Conservation (phyloP, 2,329 filamentous ascomycete species). For the Penicillium rolfsii region DNA sequence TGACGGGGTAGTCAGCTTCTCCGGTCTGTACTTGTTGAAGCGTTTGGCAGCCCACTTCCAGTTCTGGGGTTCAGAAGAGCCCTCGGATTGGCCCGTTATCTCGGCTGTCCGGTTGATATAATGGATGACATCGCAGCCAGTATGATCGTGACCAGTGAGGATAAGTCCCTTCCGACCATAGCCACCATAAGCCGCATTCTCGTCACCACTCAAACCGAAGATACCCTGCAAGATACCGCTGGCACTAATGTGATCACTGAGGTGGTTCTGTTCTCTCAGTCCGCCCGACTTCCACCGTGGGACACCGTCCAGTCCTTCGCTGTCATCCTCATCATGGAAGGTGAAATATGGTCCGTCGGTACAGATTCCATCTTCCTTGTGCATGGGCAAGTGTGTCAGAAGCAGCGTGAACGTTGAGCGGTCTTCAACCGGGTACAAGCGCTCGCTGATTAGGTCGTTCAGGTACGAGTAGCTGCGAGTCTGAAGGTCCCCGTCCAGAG, state of each 20-base stretch:
- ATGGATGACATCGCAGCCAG: slow-evolving; percentile 89
- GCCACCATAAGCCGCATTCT: slow-evolving; percentile 62
- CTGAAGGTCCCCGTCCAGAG: slow-evolving; percentile 67
- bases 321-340: slow-evolving; percentile 69
- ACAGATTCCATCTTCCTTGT: slow-evolving; percentile 81
- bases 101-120: slow-evolving; percentile 64
- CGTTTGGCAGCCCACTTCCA: slow-evolving; percentile 45
- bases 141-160: slow-evolving; percentile 92
- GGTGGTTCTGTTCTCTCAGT: slow-evolving; percentile 86
- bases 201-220: slow-evolving; percentile 72
- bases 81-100: slow-evolving; percentile 13
- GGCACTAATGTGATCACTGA: slow-evolving; percentile 70
- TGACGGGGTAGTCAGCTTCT: slow-evolving; percentile 36
- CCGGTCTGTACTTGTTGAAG: slow-evolving; percentile 24
- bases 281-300: slow-evolving; percentile 46
- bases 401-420: slow-evolving; percentile 75
- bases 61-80: background rate
- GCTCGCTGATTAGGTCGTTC: slow-evolving; percentile 61
- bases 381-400: slow-evolving; percentile 87
- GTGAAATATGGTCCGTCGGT: slow-evolving; percentile 81
- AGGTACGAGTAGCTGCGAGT: slow-evolving; percentile 75
- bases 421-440: slow-evolving; percentile 62
- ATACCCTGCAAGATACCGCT: slow-evolving; percentile 80
- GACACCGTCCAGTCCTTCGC: slow-evolving; percentile 57
- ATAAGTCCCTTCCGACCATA: slow-evolving; percentile 75